These are phyloP conservation scores for Venturia pyrina DNA, from an alignment of 2,329 filamentous ascomycete species.

Conservation along the genomic window DNA sequence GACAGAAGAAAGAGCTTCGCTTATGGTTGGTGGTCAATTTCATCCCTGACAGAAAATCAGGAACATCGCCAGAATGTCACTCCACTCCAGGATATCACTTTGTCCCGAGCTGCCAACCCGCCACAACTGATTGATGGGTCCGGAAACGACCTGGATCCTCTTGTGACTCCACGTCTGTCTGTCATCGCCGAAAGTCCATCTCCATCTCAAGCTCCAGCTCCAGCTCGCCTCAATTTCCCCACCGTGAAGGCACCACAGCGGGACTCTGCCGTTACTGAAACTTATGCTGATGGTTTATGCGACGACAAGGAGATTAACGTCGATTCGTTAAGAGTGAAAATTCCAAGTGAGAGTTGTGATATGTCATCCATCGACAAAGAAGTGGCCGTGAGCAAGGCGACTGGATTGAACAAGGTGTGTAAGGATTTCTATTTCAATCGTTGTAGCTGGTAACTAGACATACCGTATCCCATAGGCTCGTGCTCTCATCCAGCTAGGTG, in stretches of 20 bases:
- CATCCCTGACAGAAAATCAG: not conserved
- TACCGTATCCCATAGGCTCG: not conserved
- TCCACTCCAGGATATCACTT: not conserved
- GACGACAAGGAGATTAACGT: not conserved
- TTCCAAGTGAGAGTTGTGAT: not conserved
- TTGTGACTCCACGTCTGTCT: not conserved
- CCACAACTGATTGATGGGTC: not conserved
- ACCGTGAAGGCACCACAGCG: not conserved
- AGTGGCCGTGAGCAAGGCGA: not conserved
- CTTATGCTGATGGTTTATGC: not conserved
- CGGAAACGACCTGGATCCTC: not conserved
- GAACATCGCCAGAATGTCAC: not conserved
- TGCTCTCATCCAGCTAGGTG: not conserved
- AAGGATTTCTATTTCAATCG: not conserved
- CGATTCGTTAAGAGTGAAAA: no score
- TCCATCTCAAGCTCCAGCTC: not conserved
- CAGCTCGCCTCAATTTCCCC: not conserved
- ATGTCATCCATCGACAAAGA: not conserved
- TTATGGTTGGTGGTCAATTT: not conserved
- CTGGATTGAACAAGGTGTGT: not conserved
- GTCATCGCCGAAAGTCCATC: not conserved
- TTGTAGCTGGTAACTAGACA: not conserved
- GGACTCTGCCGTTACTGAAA: not conserved
- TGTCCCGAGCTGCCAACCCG: not conserved
- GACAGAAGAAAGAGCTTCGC: not conserved